Conservation (phyloP, 305 asterid genomes). For the Nicotiana rustica region DNA sequence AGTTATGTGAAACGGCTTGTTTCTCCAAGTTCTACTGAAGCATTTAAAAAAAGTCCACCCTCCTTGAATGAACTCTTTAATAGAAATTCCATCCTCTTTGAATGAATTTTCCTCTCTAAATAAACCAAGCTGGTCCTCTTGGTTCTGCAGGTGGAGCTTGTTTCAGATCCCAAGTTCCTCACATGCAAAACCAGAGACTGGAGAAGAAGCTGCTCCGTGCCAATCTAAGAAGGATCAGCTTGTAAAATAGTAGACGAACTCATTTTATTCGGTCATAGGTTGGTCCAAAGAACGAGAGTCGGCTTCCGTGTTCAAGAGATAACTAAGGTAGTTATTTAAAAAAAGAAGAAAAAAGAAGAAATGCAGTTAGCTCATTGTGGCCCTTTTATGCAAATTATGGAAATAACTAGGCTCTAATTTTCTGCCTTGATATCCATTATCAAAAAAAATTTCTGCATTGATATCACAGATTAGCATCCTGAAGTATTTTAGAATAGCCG, state of each 20-base stretch:
- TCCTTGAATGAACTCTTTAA: slow-evolving; percentile 10
- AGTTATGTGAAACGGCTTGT: slow-evolving; percentile 5
- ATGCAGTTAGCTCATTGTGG: background rate
- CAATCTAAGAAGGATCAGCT: slow-evolving; percentile 11
- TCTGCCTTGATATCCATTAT: background rate
- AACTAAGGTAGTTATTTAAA: slow-evolving; percentile 18
- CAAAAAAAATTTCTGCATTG: background rate
- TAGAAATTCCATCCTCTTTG: slow-evolving; percentile 22
- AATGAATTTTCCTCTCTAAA: slow-evolving; percentile 19
- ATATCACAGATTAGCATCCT: slow-evolving; percentile 14
- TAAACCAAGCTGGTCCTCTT: slow-evolving; percentile 23
- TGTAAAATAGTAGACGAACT: slow-evolving; percentile 12
- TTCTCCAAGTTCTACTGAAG: slow-evolving; percentile 4
- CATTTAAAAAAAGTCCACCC: background rate
- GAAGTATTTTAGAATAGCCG: slow-evolving; percentile 6
- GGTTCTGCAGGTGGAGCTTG: slow-evolving; percentile 27
- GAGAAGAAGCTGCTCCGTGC: no score
- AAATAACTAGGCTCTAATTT: slow-evolving; percentile 14
- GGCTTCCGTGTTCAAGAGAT: background rate
- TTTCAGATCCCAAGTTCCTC: slow-evolving; percentile 33
- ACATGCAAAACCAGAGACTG: slow-evolving; percentile 17
- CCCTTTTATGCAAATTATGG: background rate
- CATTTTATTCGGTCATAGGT: no score
- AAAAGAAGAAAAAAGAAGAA: background rate
- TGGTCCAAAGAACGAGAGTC: no score